Base-by-base conservation (phyloP, 78 protist species). In the Dictyostelium purpureum region DNA sequence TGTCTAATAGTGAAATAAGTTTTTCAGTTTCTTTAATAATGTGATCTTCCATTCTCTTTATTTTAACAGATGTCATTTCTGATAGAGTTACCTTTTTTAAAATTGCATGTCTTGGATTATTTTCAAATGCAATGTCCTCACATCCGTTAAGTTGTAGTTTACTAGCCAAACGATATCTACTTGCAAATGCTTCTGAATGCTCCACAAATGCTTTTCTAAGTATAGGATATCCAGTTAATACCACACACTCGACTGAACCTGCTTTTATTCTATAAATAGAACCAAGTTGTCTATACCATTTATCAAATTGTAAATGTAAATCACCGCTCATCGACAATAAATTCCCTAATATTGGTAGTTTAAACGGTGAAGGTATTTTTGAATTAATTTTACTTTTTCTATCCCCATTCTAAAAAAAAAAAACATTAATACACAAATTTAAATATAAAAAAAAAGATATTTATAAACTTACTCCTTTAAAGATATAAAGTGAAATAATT, bases 201-300 rank as follows among this genome's bases (percentile, higher is more conserved):
- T 70, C 40, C 7, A 61, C 51, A 59, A 85, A 73, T 40, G 92
- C 92, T 6, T 70, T 47, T 14, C 65, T 52, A n/a, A 85, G 56
- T 0, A 75, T 66, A 26, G 43, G 63, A 28, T 47, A 70, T 35
- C 73, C 91, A 19, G 47, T 61, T 14, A 85, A 21, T 31, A 85
- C 81, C 0, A 85, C 63, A 26, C 82, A 61, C 43, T 73, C 47
- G 6, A 73, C 59, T n/a, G 54, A 18, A n/a, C 91, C 91, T 16
- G 73, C 31, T 66, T 63, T 54, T 11, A 85, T 42, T 2, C 18
- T n/a, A 59, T 12, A 85, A 0, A 85, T 35, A 1, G 28, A 4
- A 10, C 91, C 91, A 85, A 61, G 59, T 1, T 47, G 40, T 61
- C 4, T 28, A 61, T 85, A 85, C 76, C 63, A 45, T 40, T 71